These are phyloP conservation scores for Blastobotrys illinoisensis DNA, from an alignment of 1,139 yeast species.

Conservation along the genomic window DNA sequence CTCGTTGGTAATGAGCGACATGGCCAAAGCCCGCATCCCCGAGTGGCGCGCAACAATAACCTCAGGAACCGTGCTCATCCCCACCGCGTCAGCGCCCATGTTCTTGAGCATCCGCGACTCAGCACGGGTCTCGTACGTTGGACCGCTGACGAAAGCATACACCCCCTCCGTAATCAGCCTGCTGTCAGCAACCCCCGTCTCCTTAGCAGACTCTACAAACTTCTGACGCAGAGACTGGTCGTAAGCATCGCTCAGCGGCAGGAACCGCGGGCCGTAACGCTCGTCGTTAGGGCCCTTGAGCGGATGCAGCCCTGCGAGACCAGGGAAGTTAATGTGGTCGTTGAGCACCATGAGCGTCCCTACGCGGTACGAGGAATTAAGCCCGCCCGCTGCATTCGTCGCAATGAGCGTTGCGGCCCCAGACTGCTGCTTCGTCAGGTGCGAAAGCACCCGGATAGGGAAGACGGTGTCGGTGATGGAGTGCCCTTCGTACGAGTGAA, in stretches of 20 bases:
- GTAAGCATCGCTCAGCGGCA: conserved; percentile 86
- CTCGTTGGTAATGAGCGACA: conserved; percentile 80
- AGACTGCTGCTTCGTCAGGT: conserved; percentile 46
- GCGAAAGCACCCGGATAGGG: conserved; percentile 72
- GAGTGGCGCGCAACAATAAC: conserved; percentile 88
- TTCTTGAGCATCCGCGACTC: conserved; percentile 71
- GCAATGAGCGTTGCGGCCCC: conserved; percentile 45
- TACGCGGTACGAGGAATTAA: conserved; percentile 57
- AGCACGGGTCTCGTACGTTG: conserved; percentile 90
- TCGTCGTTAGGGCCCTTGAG: conserved; percentile 82
- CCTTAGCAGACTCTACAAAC: conserved; percentile 46
- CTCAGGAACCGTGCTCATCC: conserved; percentile 98
- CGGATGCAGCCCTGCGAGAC: conserved; percentile 83
- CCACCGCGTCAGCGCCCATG: conserved; percentile 90
- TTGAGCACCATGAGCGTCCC: conserved; percentile 89
- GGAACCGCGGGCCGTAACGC: conserved; percentile 77
- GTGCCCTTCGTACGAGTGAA: conserved; percentile 91
- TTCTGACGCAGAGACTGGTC: conserved; percentile 57
- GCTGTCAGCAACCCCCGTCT: conserved; percentile 43
- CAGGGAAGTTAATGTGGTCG: conserved; percentile 89
- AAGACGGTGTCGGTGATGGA: conserved; percentile 73
- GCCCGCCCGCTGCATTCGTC: conserved; percentile 95
- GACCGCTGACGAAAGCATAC: conserved; percentile 84
- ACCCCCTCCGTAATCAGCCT: conserved; percentile 81
- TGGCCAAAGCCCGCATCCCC: conserved; percentile 73